Base-by-base conservation (phyloP, 2,329 filamentous ascomycete genomes). In the Didymella pinodella region DNA sequence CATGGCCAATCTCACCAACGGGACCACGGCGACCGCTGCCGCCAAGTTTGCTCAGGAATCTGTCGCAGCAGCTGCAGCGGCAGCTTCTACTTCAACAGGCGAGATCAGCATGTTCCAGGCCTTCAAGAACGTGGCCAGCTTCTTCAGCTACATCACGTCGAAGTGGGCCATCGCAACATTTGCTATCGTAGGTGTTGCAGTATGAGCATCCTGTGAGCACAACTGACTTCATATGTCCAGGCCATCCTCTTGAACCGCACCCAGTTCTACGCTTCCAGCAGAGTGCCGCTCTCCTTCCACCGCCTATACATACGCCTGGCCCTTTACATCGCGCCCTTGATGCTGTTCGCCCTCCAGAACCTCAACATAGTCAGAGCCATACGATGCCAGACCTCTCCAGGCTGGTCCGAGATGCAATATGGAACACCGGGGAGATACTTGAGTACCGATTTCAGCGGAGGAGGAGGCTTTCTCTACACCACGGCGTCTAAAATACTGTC, bases 201-300 rank as follows among this genome's bases (percentile, higher is more conserved):
- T 1, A 41, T 22, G 18, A 29, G 22, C 8, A 14, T 38, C 14
- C n/a, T 4, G 18, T 0, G 32, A 54, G 31, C 26, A 25, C 20
- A 31, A 34, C 54, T 66, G 32, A 62, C 45, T 22, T 18, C 20
- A n/a, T 28, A 20, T 41, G 8, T 50, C 25, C 61, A 89, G 86
- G 92, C 92, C 22, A 86, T 98, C 58, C 80, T 97, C 57, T 82
- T 98, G 25, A 98, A 98, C 75, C 88, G 95, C 57, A 96, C 95
- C 7, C 89, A 93, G 58, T 95, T 98, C 67, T 98, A 97, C 77
- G 94, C 93, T 41, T 94, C 93, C 0, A 94, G 92, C 14, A 85
- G 95, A 62, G 86, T 93, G 52, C 88, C 91, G 52, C 82, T 97
- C n/a, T 85, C 85, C 10, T 82, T 98, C 2, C 85, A 85, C 54